Evolutionary conservation across 2,329 filamentous ascomycete genomes (phyloP).

Genomic region (Pseudogymnoascus sp.): DNA sequence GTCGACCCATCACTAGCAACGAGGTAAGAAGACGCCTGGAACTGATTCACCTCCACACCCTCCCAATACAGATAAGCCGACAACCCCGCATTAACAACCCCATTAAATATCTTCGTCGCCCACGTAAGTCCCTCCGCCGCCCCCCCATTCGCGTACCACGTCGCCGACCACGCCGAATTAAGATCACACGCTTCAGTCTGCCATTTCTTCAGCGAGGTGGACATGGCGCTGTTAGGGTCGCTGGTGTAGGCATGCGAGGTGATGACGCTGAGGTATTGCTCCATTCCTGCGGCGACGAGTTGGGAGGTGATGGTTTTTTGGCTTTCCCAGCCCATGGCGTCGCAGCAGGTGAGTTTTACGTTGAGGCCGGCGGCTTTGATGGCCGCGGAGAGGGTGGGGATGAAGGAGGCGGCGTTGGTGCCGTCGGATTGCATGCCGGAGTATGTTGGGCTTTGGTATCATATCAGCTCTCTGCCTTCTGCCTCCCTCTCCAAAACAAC

Average conservation of each 20-base stretch:
- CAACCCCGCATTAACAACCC: constrained; percentile 38
- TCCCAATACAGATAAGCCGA: constrained; percentile 47
- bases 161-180: constrained; percentile 34
- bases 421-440: constrained; percentile 39
- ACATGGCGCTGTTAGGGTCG: constrained; percentile 32
- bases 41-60: constrained; percentile 8
- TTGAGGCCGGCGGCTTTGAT: constrained; percentile 30
- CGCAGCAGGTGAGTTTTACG: constrained; percentile 36
- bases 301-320: constrained; percentile 31
- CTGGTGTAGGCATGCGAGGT: constrained; percentile 35
- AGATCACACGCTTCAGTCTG: constrained; percentile 43
- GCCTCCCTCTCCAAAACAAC: too few relatives aligned
- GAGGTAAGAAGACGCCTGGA: not conserved
- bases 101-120: constrained; percentile 45
- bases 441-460: constrained; percentile 25
- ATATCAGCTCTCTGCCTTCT: not conserved
- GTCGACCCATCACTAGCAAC: not conserved
- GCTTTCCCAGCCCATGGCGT: constrained; percentile 34
- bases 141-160: constrained; percentile 39
- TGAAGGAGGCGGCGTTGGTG: constrained; percentile 41
- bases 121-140: constrained; percentile 45
- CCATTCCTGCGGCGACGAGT: constrained; percentile 30
- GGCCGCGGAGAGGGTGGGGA: constrained; percentile 34
- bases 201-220: constrained; percentile 38
- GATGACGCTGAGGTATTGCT: constrained; percentile 31